phyloP scores from a whole-genome alignment of 768 basidiomycete species.

The Pulveroboletus frians region DNA sequence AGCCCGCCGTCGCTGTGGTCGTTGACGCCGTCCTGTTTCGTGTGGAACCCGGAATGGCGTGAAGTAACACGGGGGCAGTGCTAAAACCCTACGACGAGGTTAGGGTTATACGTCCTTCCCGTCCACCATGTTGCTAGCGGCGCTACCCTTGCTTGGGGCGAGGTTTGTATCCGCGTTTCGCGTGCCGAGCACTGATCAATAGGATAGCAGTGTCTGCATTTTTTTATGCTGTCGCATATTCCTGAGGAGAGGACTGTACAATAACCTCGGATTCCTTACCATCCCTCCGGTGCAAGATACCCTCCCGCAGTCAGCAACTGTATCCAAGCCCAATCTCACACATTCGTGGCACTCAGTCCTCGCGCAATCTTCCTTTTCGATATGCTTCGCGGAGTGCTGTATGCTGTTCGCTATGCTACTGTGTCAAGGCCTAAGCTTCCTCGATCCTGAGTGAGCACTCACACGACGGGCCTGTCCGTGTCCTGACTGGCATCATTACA shows the following conservation, averaged over 20 bases:
- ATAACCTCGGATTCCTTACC: constrained; percentile 49
- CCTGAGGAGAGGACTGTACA: constrained; percentile 53
- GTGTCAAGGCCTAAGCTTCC: constrained; percentile 56
- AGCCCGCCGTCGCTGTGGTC: constrained; percentile 14
- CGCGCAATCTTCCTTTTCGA: constrained; percentile 56
- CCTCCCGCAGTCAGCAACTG: constrained; percentile 22
- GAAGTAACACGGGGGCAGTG: constrained; percentile 9
- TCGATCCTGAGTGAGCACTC: constrained; percentile 49
- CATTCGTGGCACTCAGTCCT: constrained; percentile 48
- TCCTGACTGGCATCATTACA: neutral
- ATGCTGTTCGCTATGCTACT: constrained; percentile 68
- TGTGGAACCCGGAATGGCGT: neutral
- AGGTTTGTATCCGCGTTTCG: constrained; percentile 15
- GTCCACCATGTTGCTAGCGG: constrained; percentile 12
- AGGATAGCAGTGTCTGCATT: constrained; percentile 37
- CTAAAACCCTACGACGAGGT: constrained; percentile 27
- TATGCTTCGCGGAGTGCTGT: constrained; percentile 72
- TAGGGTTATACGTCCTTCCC: constrained; percentile 22
- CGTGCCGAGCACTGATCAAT: constrained; percentile 1
- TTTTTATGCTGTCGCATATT: constrained; percentile 58
- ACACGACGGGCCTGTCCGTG: neutral
- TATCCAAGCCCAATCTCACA: constrained; percentile 16
- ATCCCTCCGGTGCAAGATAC: constrained; percentile 22
- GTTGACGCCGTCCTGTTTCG: constrained; percentile 3
- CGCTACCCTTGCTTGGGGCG: constrained; percentile 8